Evolutionary conservation across 805 yeast genomes (phyloP), one percentile per base, ranked within the genome.

Genomic region (Saccharomyces jurei): DNA sequence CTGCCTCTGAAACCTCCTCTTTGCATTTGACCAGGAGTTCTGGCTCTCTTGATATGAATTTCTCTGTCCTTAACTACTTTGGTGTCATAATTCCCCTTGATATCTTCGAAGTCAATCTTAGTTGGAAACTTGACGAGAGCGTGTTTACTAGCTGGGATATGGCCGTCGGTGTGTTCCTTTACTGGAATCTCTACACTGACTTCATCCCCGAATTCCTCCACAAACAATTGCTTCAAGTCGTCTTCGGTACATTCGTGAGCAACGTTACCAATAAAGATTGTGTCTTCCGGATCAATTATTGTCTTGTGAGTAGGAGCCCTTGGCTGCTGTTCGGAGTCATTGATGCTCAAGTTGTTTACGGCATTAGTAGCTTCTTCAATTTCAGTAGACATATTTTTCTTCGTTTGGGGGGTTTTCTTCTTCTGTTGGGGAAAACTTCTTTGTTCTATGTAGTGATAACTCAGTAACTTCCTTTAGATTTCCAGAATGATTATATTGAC

Each of bases 211-310:
- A 58, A 61, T 50, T 68, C 69, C 2, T 57, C 64, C 17, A 54
- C 57, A 46, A 69, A 69, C 14, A 69, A 53, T 11, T 59, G 46
- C 41, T 60, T 55, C 48, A 69, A 52, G 53, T 69, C 72, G 10
- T 63, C 64, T 46, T 58, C 65, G 44, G 64, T 63, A 32, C 63
- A 60, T 29, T 65, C 69, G 30, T 62, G 60, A 21, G 71, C 62
- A 32, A 69, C 65, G 46, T 67, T 67, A 50, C 71, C 71, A 41
- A 69, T 62, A 50, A 69, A 69, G 26, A 69, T 61, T 8, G 72
- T 66, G 11, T 68, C 64, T 50, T 68, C 70, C 27, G 72, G 71
- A 50, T 69, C 69, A 49, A 65, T 60, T 21, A 58, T 55, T 27
- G 56, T 36, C 44, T 36, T 36, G 22, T 36, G 44, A 21, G 44